These are phyloP conservation scores for Diaporthe vexans DNA, from an alignment of 2,329 filamentous ascomycete genomes.

Conservation along the genomic window DNA sequence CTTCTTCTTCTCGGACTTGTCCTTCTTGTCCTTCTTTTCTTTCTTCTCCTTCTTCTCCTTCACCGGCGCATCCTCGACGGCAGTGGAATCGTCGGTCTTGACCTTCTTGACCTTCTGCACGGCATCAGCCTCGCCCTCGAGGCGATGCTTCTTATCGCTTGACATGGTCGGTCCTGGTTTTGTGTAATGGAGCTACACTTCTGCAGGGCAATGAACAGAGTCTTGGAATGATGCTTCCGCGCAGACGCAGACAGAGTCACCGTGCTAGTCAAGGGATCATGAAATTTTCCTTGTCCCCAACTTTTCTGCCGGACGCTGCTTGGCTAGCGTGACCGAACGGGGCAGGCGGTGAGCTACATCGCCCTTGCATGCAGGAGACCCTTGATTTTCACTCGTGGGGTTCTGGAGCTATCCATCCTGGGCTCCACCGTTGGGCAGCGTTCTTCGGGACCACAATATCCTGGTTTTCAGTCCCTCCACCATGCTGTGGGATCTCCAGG, in stretches of 20 bases:
- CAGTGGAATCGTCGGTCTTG: conserved; percentile 30
- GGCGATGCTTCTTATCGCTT: conserved; percentile 42
- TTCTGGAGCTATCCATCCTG: neutral
- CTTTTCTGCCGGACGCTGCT: conserved; percentile 17
- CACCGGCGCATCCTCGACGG: conserved; percentile 16
- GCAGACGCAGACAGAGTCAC: neutral
- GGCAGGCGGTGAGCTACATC: neutral
- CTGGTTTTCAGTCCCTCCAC: neutral
- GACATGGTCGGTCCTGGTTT: conserved; percentile 32
- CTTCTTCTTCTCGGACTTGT: conserved; percentile 30
- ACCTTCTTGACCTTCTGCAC: conserved; percentile 41
- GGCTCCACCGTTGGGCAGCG: too few relatives aligned
- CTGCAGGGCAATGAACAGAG: neutral
- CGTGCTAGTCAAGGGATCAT: neutral
- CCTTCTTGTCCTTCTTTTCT: conserved; percentile 27
- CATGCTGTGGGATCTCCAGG: neutral
- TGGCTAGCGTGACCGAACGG: neutral
- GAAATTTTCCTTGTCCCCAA: conserved; percentile 26
- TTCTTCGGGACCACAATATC: neutral
- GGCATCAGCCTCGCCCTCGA: conserved; percentile 40
- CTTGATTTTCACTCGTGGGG: neutral
- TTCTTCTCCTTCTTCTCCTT: conserved; percentile 28
- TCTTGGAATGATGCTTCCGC: neutral
- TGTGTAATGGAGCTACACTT: neutral
- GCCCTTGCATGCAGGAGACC: neutral